These are phyloP conservation scores for Acrocalymma vagum DNA, from an alignment of 2,329 filamentous ascomycete species.

Conservation along the genomic window DNA sequence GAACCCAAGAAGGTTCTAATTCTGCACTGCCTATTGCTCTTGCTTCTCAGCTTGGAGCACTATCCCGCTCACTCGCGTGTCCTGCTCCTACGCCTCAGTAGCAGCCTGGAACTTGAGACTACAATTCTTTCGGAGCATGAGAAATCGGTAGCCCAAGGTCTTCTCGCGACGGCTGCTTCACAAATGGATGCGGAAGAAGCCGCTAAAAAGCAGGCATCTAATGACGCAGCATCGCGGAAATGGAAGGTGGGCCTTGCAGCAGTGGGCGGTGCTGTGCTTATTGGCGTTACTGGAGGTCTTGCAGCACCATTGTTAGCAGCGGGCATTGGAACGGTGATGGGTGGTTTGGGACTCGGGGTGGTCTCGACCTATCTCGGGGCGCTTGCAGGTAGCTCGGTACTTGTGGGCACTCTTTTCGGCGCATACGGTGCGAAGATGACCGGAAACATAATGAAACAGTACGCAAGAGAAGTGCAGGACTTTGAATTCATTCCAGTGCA, in stretches of 20 bases:
- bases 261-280: conserved; percentile 84
- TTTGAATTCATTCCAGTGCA: conserved; percentile 83
- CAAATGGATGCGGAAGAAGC: conserved; percentile 80
- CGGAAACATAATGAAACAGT: conserved; percentile 83
- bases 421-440: conserved; percentile 86
- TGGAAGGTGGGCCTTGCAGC: conserved; percentile 87
- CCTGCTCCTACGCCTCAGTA: conserved; percentile 73
- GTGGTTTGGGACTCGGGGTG: conserved; percentile 76
- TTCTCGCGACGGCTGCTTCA: conserved; percentile 71
- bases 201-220: conserved; percentile 73
- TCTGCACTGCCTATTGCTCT: conserved; percentile 74
- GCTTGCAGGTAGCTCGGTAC: conserved; percentile 78
- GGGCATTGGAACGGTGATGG: conserved; percentile 79
- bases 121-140: conserved; percentile 74
- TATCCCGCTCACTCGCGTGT: conserved; percentile 78
- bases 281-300: conserved; percentile 79
- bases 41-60: conserved; percentile 77
- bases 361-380: conserved; percentile 81
- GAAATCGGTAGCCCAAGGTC: conserved; percentile 73
- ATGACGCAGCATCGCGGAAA: conserved; percentile 68
- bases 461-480: conserved; percentile 83
- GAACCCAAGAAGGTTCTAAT: conserved; percentile 68
- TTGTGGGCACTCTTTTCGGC: conserved; percentile 86
- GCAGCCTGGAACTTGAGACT: conserved; percentile 72
- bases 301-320: conserved; percentile 78